Conservation (phyloP, 2,329 filamentous ascomycete species). For the Aspergillus brasiliensis region DNA sequence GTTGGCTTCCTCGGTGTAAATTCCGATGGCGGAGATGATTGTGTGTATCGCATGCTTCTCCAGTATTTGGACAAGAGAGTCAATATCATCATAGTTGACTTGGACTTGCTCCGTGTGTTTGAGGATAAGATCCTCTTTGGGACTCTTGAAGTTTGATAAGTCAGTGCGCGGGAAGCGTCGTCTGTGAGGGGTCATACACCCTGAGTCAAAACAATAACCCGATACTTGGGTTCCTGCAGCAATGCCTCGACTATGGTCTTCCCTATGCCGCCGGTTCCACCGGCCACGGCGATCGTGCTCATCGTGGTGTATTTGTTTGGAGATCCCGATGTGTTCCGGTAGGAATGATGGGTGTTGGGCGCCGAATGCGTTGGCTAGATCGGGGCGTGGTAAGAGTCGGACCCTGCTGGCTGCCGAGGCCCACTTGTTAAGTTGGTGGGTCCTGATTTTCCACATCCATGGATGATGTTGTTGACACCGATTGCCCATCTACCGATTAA, state of each 20-base stretch:
- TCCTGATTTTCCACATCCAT: no score
- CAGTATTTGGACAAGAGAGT: conserved; percentile 29
- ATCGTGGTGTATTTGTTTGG: conserved; percentile 24
- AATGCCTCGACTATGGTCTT: conserved; percentile 51
- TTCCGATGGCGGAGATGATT: conserved; percentile 47
- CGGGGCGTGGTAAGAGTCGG: no score
- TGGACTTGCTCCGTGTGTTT: conserved; percentile 21
- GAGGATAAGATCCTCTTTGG: conserved; percentile 8
- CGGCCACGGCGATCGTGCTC: conserved; percentile 50
- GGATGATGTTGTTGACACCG: no score
- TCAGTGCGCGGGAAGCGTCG: background rate
- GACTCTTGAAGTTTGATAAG: background rate
- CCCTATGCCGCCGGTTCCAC: conserved; percentile 52
- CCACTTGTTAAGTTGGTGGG: no score
- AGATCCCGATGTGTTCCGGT: background rate
- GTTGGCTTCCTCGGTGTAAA: conserved; percentile 31
- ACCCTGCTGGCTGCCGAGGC: no score
- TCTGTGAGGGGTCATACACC: conserved; percentile 32
- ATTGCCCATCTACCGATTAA: no score
- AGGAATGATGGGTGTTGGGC: background rate
- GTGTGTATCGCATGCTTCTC: conserved; percentile 47
- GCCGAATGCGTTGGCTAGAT: no score
- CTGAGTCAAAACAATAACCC: conserved; percentile 47
- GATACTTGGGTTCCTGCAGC: conserved; percentile 32
- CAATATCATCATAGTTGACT: conserved; percentile 39